Base-by-base conservation (phyloP, 2,329 filamentous ascomycete species). In the Passalora sequoiae region DNA sequence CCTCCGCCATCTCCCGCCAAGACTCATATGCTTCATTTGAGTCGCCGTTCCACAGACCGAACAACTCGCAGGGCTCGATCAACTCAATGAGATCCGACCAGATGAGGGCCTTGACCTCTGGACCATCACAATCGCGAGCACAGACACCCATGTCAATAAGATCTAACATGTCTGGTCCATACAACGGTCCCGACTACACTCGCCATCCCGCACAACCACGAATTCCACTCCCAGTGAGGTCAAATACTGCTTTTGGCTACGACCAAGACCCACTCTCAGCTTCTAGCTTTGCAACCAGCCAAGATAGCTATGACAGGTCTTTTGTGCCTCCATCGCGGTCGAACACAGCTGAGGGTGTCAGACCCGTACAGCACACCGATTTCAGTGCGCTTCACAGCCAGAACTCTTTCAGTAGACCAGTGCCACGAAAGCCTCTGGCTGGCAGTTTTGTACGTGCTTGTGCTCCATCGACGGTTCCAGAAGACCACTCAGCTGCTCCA, bases 341-440 rank as follows among this genome's bases (percentile, higher is more conserved):
- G 22, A 56, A 56, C 21, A 63, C 61, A 7, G 51, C 47, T 6
- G 56, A 57, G n/a, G 50, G 52, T 13, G 58, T 52, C 16, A 50
- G 47, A 10, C 50, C 49, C 16, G 49, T 46, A 16, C 33, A 42
- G 15, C 49, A 56, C 33, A 57, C 52, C 16, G 43, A 53, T 17
- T 53, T 49, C 42, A 52, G 50, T 32, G 57, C 52, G 35, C 38
- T 58, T 13, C 54, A 54, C 36, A 59, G 51, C 49, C 54, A 60
- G 35, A 50, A 54, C 38, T 51, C 50, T 4, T 55, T 56, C 48
- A 51, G 51, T 35, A 40, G 53, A 12, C 46, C 51, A 4, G 45
- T 41, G 8, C 51, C 42, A 7, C 47, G 47, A 16, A 39, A 49
- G 30, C 39, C 46, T 13, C 42, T 47, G 10, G 42, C 43, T 41